Conservation (phyloP, 257 asterid genomes). For the Penstemon newberryi region DNA sequence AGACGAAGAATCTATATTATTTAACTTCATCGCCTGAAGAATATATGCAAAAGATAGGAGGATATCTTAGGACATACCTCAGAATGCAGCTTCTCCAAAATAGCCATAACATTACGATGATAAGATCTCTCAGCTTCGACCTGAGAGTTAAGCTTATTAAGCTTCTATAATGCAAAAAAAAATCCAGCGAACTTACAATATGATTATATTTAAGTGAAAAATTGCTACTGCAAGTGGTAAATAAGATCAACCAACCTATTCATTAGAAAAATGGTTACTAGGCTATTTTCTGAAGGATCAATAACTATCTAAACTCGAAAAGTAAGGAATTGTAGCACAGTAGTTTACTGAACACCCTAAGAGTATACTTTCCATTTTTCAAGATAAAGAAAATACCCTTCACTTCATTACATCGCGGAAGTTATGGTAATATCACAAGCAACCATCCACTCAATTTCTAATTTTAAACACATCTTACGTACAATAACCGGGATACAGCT, state of each 20-base stretch:
- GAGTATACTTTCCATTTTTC: no score
- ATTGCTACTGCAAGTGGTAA: not conserved
- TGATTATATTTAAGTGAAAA: not conserved
- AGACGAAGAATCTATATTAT: not conserved
- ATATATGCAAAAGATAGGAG: not conserved
- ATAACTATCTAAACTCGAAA: no score
- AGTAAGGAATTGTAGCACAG: no score
- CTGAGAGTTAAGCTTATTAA: constrained; percentile 48
- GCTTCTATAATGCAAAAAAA: constrained; percentile 22
- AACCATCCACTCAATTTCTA: not conserved
- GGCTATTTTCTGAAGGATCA: no score
- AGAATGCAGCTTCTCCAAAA: constrained; percentile 80
- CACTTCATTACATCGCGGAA: not conserved
- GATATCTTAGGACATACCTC: constrained; percentile 51
- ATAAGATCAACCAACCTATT: no score
- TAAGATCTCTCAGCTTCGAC: constrained; percentile 89
- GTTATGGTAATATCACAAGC: not conserved
- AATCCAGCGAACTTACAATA: constrained; percentile 1
- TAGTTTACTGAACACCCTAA: no score
- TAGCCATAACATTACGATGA: constrained; percentile 68
- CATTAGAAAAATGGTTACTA: no score
- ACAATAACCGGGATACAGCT: not conserved
- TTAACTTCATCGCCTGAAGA: not conserved
- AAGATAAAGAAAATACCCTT: not conserved
- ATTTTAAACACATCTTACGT: not conserved